phyloP scores from a whole-genome alignment of 768 basidiomycete species.

The Amanita phalloides region DNA sequence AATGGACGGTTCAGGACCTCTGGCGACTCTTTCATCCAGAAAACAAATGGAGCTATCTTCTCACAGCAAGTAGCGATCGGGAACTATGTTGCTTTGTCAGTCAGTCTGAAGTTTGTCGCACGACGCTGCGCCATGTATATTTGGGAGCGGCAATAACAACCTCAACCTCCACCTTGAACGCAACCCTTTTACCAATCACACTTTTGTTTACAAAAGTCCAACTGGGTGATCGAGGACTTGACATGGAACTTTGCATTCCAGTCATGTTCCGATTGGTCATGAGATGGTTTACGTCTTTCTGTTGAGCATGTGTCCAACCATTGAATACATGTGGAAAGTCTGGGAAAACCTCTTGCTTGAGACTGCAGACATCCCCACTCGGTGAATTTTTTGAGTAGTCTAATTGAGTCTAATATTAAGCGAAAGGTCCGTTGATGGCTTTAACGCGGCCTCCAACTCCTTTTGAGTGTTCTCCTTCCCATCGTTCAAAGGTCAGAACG shows the following conservation, averaged over 20 bases:
- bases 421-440: not conserved
- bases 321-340: not conserved
- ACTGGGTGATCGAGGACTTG: not conserved
- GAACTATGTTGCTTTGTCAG: too few relatives aligned
- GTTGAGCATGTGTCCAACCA: not conserved
- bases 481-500: not conserved
- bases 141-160: too few relatives aligned
- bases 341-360: not conserved
- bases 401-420: conserved; percentile 2
- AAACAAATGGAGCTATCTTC: not conserved
- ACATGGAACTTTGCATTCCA: not conserved
- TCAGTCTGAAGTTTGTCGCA: too few relatives aligned
- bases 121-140: too few relatives aligned
- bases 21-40: not conserved
- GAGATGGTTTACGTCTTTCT: not conserved
- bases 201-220: not conserved
- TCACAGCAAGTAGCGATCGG: not conserved
- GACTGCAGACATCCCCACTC: not conserved
- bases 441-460: not conserved
- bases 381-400: not conserved
- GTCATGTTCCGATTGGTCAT: not conserved
- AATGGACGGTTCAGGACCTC: not conserved
- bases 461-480: not conserved
- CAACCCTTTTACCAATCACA: not conserved
- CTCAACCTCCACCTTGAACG: not conserved